Evolutionary conservation across 225 moss, liverwort and hornwort genomes (phyloP).

Genomic region (Pseudisothecium myosuroides): DNA sequence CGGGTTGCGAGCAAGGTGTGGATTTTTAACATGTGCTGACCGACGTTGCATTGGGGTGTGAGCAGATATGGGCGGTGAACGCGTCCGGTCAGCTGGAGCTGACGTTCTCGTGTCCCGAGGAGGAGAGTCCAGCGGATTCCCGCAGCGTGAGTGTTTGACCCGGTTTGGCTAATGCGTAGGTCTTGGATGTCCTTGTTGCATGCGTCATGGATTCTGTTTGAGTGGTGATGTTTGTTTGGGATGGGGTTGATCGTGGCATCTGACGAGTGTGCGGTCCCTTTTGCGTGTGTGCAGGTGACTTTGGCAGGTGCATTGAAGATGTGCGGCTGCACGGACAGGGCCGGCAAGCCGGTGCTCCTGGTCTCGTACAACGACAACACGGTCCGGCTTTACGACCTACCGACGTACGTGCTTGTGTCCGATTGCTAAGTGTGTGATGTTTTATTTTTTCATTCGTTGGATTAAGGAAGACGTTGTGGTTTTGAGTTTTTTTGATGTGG

Average conservation of each 20-base stretch:
- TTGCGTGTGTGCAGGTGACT: conserved; percentile 25
- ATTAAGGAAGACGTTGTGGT: background rate
- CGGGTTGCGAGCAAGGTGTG: background rate
- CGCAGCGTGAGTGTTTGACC: conserved; percentile 5
- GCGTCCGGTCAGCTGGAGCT: conserved; percentile 67
- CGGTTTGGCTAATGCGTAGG: background rate
- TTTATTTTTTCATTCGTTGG: background rate
- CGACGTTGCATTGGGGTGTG: background rate
- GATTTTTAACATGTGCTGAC: background rate
- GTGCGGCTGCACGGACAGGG: conserved; percentile 68
- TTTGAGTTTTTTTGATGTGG: background rate
- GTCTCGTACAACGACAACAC: conserved; percentile 93
- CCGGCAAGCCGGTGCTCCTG: conserved; percentile 69
- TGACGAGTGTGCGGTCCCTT: background rate
- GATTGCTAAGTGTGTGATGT: background rate
- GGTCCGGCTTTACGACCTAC: conserved; percentile 84
- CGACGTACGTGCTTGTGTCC: conserved; percentile 43
- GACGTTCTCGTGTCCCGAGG: conserved; percentile 73
- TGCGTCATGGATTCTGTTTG: background rate
- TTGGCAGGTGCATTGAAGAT: conserved; percentile 69
- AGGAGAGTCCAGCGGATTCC: conserved; percentile 34
- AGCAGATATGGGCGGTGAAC: conserved; percentile 83
- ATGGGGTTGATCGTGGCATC: background rate
- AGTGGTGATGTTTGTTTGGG: background rate
- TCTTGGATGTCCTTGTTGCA: no score